These are phyloP conservation scores for Phytophthora pseudosyringae DNA, from an alignment of 352 stramenopile species.

Conservation along the genomic window DNA sequence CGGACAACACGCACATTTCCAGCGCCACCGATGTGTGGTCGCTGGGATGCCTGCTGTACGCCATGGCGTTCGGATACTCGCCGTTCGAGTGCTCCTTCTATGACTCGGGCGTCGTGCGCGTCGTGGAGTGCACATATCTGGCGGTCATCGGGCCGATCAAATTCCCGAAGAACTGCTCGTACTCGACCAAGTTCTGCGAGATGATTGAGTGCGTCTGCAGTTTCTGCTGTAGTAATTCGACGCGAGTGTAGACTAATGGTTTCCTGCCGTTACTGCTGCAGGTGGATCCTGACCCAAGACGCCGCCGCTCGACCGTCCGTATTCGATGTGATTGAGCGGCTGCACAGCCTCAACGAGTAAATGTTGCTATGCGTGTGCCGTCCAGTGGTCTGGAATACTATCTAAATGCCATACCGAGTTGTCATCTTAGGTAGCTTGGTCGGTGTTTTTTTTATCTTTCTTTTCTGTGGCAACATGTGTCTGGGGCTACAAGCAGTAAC, in stretches of 20 bases:
- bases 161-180: constrained; percentile 67
- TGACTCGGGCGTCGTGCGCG: constrained; percentile 63
- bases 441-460: too few relatives aligned
- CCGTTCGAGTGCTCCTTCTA: constrained; percentile 90
- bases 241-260: constrained; percentile 7
- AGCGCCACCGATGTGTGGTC: constrained; percentile 89
- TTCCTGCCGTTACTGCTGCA: constrained; percentile 27
- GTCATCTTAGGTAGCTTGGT: background rate
- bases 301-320: constrained; percentile 53
- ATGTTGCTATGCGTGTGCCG: background rate
- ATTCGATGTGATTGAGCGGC: constrained; percentile 70
- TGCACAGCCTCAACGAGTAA: constrained; percentile 45
- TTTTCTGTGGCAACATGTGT: too few relatives aligned
- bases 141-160: constrained; percentile 86
- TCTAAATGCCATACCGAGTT: background rate
- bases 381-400: background rate
- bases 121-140: constrained; percentile 89
- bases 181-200: constrained; percentile 68
- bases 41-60: constrained; percentile 89
- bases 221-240: background rate
- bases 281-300: constrained; percentile 78
- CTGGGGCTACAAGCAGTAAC: too few relatives aligned
- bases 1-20: constrained; percentile 71
- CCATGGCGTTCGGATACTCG: constrained; percentile 90
- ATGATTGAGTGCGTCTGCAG: constrained; percentile 63